These are phyloP conservation scores for Cucurbita argyrosperma DNA, from an alignment of 306 rosid genomes.

Conservation along the genomic window DNA sequence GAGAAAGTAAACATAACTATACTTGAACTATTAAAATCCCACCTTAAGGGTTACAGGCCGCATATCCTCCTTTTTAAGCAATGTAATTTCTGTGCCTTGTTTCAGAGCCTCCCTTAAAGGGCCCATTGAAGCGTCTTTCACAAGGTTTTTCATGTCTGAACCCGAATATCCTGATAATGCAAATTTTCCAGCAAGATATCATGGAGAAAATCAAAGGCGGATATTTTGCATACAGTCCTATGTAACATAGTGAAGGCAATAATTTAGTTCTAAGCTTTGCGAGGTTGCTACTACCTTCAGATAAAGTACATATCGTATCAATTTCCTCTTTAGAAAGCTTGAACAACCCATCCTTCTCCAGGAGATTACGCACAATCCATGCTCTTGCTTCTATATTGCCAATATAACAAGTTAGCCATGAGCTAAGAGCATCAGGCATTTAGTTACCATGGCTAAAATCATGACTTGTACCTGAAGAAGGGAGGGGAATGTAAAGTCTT, in stretches of 20 bases:
- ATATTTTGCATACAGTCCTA: not conserved
- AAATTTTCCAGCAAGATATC: not conserved
- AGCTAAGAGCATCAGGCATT: not conserved
- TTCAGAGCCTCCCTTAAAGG: constrained; percentile 79
- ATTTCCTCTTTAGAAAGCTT: constrained; percentile 49
- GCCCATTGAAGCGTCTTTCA: constrained; percentile 91
- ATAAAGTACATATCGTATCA: constrained; percentile 45
- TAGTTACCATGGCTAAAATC: not conserved
- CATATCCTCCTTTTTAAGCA: constrained; percentile 65
- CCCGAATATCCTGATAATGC: constrained; percentile 68
- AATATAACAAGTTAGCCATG: constrained; percentile 17
- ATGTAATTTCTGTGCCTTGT: constrained; percentile 56
- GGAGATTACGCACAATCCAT: constrained; percentile 53
- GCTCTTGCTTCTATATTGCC: constrained; percentile 69
- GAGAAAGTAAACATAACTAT: not conserved
- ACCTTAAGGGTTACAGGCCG: constrained; percentile 69
- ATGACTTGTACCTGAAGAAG: constrained; percentile 52
- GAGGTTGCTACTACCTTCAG: constrained; percentile 39
- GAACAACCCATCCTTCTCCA: constrained; percentile 72
- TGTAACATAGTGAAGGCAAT: constrained; percentile 5
- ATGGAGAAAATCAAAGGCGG: constrained; percentile 1
- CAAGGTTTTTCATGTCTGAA: constrained; percentile 92
- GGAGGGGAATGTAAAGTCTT: constrained; percentile 86
- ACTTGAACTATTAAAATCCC: not conserved
- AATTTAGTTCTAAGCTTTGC: constrained; percentile 3